These are phyloP conservation scores for Teratosphaeriaceae sp. DNA, from an alignment of 2,329 filamentous ascomycete genomes.

Conservation along the genomic window DNA sequence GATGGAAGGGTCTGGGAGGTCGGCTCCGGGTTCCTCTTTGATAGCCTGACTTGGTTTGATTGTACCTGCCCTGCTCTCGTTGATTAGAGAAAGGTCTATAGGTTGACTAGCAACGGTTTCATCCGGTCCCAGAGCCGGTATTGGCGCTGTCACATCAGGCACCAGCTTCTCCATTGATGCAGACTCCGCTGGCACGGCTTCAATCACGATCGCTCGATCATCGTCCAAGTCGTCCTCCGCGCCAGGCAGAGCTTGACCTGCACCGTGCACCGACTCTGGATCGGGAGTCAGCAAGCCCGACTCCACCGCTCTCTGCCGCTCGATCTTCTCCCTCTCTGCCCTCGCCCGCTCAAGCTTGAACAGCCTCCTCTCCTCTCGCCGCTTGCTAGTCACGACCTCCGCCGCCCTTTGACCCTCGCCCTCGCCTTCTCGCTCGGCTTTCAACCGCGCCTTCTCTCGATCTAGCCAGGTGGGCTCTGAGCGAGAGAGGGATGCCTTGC, in stretches of 20 bases:
- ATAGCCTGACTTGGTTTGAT: not conserved
- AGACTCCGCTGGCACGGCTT: too few relatives aligned
- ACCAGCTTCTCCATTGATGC: too few relatives aligned
- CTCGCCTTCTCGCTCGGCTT: conserved; percentile 23
- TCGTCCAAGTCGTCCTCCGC: not conserved
- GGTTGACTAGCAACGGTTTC: too few relatives aligned
- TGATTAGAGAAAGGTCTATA: too few relatives aligned
- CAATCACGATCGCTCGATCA: too few relatives aligned
- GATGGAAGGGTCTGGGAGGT: conserved; percentile 21
- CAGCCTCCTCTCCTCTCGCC: conserved; percentile 72
- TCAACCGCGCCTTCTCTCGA: conserved; percentile 65
- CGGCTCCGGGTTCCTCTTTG: not conserved
- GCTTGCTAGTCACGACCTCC: conserved; percentile 69
- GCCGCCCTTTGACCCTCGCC: conserved; percentile 49
- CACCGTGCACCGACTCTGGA: not conserved
- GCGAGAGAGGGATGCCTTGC: conserved; percentile 85
- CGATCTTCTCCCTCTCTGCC: conserved; percentile 75
- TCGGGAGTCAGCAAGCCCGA: conserved; percentile 34
- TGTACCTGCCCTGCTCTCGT: not conserved
- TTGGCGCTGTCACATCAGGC: too few relatives aligned
- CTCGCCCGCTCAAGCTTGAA: conserved; percentile 91
- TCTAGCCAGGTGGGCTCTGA: conserved; percentile 94
- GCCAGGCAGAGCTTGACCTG: not conserved
- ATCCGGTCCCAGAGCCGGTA: too few relatives aligned
- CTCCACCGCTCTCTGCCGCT: conserved; percentile 55